Base-by-base conservation (phyloP, 2,329 filamentous ascomycete species). In the Fonsecaea multimorphosa region DNA sequence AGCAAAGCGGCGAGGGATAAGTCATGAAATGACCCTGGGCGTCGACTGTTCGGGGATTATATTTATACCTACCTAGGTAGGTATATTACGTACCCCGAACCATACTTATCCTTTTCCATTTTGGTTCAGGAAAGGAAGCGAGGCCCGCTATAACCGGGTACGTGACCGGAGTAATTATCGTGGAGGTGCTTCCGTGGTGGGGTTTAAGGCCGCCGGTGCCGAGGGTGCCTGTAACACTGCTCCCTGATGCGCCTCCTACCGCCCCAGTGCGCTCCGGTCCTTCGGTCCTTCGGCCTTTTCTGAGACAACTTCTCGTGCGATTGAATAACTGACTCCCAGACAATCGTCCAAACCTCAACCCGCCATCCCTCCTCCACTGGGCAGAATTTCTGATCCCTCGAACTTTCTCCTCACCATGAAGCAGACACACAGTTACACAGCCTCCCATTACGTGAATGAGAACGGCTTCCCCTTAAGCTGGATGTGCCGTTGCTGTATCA, bases 391-490 rank as follows among this genome's bases (percentile, higher is more conserved):
- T 12, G 9, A 54, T n/a, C 5, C 52, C 29, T 54, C 29, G 11
- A 49, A 46, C 40, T 46, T n/a, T 61, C 3, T 36, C 8, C 36
- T 49, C 59, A 62, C 16, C 9, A 67, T 67, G 64, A 59, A 38
- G 52, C 34, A 56, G 32, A 64, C 61, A 61, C 55, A 63, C 38
- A 55, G 27, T 40, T 67, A 67, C 38, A 51, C 64, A 51, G 64
- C 64, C 24, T 63, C 61, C 22, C 61, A 67, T 12, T 67, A 67
- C 54, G 61, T 61, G 27, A 63, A n/a, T 53, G 64, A 67, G 34
- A 53, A 34, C 32, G 64, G 64, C 14, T 67, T 57, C 46, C 61
- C 60, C 27, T 44, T 67, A 32, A 64, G 31, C 29, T 67, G 61
- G 61, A 64, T 67, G 57, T 67, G 64, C 58, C 61, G 61, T 7